These are phyloP conservation scores for Suhomyces vadensis DNA, from an alignment of 805 yeast species.

Conservation along the genomic window DNA sequence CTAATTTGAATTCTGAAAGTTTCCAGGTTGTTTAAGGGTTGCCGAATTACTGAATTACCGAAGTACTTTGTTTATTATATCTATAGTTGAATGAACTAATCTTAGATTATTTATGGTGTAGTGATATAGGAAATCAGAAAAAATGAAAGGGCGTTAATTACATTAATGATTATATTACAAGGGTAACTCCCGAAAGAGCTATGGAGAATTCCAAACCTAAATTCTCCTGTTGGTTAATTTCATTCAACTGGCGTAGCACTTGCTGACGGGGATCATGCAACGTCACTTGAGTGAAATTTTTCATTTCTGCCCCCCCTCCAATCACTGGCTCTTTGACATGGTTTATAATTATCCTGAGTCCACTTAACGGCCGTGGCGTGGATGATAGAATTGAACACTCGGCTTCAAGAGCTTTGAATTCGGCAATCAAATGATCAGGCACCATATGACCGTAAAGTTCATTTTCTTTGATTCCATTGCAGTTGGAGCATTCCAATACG, in stretches of 20 bases:
- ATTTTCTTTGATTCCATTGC: conserved; percentile 28
- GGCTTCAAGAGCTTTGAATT: conserved; percentile 39
- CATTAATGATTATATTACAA: conserved; percentile 19
- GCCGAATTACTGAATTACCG: too few relatives aligned
- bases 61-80: too few relatives aligned
- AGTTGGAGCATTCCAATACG: conserved; percentile 76
- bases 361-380: conserved; percentile 36
- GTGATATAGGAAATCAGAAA: neutral
- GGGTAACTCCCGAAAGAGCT: conserved; percentile 57
- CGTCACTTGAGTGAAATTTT: neutral
- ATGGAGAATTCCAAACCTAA: conserved; percentile 51
- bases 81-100: too few relatives aligned
- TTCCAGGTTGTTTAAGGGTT: conserved; percentile 40
- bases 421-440: conserved; percentile 61
- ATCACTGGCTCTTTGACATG: conserved; percentile 52
- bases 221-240: conserved; percentile 32
- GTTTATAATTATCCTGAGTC: conserved; percentile 49
- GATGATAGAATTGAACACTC: conserved; percentile 17
- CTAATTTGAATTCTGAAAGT: conserved; percentile 57
- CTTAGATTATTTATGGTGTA: neutral
- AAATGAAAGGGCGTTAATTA: neutral
- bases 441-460: conserved; percentile 79
- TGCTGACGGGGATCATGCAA: conserved; percentile 52
- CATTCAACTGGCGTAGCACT: conserved; percentile 52
- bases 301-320: conserved; percentile 45